Base-by-base conservation (phyloP, 208 protist genomes). In the Leishmania mexicana region DNA sequence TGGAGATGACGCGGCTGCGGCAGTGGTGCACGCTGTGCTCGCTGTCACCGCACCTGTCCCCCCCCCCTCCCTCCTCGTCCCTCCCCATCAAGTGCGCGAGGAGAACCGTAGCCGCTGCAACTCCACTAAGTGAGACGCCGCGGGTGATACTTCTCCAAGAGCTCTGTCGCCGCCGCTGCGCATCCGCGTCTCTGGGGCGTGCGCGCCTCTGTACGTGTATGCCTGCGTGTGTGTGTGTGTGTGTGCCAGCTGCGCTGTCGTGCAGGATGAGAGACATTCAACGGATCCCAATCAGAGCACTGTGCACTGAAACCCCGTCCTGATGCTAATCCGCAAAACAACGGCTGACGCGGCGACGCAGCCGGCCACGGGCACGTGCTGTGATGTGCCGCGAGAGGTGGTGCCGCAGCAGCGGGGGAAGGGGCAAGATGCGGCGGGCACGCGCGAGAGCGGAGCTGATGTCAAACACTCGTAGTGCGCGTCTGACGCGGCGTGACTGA, bases 261-360 rank as follows among this genome's bases (percentile, higher is more conserved):
- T 71, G 78, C 68, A 51, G 70, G 81, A 85, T 85, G 81, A 85
- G 70, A 80, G 81, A 85, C 81, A 85, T 85, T 85, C 81, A 85
- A 80, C 81, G 81, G 81, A 85, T 74, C 57, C 64, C 81, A 71
- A 81, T 80, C 81, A 85, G 81, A 85, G 81, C 81, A 85, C 81
- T 85, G 76, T 85, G 82, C 82, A 78, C 82, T 85, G 82, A 85
- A 72, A 60, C 53, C 40, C 77, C 53, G 60, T 85, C 53, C 35
- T 80, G 82, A 85, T 85, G 82, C 72, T 71, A 85, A 75, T 81
- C 82, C 82, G 82, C 78, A 85, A 51, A 78, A 8, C 49, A 47
- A 1, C 38, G 78, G 67, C 78, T 81, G 78, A 81, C 78, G 78
- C 70, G n/a, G 57, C 78, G 19, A 65, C 54, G 40, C 35, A 19